These are phyloP conservation scores for Gnaphalium uliginosum DNA, from an alignment of 129 eudicot species.

Conservation along the genomic window DNA sequence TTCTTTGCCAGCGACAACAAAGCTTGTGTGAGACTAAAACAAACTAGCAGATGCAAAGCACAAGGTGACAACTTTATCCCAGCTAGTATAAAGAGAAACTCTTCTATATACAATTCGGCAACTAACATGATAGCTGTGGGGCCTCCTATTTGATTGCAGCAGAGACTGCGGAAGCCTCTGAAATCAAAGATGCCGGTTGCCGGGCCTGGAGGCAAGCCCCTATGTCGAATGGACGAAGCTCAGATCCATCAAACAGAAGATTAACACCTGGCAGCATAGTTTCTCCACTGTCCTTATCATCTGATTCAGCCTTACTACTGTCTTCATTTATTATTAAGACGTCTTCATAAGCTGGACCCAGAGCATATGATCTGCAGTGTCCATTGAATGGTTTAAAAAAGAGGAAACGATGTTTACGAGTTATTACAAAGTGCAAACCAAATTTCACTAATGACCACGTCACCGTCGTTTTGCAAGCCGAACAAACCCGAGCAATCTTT, in stretches of 20 bases:
- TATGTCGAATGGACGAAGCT: constrained; percentile 87
- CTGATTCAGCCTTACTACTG: constrained; percentile 50
- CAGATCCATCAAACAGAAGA: constrained; percentile 91
- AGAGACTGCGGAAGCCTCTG: constrained; percentile 87
- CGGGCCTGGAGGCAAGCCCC: constrained; percentile 98
- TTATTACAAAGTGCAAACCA: neutral
- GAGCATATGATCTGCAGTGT: constrained; percentile 80
- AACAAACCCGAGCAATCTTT: too few species aligned
- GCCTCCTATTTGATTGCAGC: constrained; percentile 38
- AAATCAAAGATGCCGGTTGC: constrained; percentile 80
- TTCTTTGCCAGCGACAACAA: constrained; percentile 3
- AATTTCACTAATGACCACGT: neutral
- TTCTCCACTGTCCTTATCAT: constrained; percentile 78
- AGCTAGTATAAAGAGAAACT: constrained; percentile 14
- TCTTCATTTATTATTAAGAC: constrained; percentile 58
- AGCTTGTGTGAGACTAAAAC: constrained; percentile 3
- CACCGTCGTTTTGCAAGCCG: neutral
- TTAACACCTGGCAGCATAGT: constrained; percentile 82
- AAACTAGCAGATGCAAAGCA: constrained; percentile 17
- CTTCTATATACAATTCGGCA: constrained; percentile 27
- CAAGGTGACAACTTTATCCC: constrained; percentile 20
- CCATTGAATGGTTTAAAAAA: constrained; percentile 15
- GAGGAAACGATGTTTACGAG: neutral
- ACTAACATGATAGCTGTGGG: constrained; percentile 14
- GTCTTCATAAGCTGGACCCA: constrained; percentile 70